These are phyloP conservation scores for Spencermartinsiella ligniputridi DNA, from an alignment of 1,139 yeast species.

Conservation along the genomic window DNA sequence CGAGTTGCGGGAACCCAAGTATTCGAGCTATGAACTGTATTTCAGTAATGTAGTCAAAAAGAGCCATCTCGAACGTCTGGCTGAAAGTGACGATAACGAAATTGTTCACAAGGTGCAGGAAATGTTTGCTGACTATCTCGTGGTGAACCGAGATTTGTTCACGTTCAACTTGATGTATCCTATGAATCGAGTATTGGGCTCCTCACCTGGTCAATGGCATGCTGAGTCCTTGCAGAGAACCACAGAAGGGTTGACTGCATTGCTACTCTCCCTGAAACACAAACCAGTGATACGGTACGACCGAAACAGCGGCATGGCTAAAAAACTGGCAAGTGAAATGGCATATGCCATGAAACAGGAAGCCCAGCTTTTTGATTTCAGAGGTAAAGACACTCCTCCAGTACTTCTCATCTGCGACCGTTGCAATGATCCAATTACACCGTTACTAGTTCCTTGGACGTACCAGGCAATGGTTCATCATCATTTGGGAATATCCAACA, in stretches of 20 bases:
- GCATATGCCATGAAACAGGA: slow-evolving; percentile 35
- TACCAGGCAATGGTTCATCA: slow-evolving; percentile 98
- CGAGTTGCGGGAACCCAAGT: slow-evolving; percentile 76
- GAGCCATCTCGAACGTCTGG: slow-evolving; percentile 74
- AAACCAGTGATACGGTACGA: slow-evolving; percentile 80
- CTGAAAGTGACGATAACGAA: slow-evolving; percentile 87
- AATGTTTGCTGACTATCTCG: slow-evolving; percentile 75
- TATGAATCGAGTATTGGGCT: slow-evolving; percentile 26
- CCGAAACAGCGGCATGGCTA: slow-evolving; percentile 55
- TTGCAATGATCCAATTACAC: slow-evolving; percentile 86
- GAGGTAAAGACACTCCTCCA: slow-evolving; percentile 62
- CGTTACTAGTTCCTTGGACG: slow-evolving; percentile 92
- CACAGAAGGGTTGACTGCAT: slow-evolving; percentile 53
- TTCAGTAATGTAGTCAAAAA: slow-evolving; percentile 75
- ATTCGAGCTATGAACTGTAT: slow-evolving; percentile 65
- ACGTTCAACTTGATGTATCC: slow-evolving; percentile 38
- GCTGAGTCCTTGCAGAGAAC: slow-evolving; percentile 45
- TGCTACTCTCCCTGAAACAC: slow-evolving; percentile 66
- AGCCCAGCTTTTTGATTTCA: slow-evolving; percentile 60
- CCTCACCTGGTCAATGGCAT: slow-evolving; percentile 41
- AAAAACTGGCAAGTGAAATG: slow-evolving; percentile 67
- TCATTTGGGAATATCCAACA: slow-evolving; percentile 72
- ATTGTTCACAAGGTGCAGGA: slow-evolving; percentile 73
- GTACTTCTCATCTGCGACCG: slow-evolving; percentile 76
- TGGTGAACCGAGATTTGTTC: slow-evolving; percentile 67